phyloP scores from a whole-genome alignment of 306 rosid species.

The Fragaria nilgerrensis region DNA sequence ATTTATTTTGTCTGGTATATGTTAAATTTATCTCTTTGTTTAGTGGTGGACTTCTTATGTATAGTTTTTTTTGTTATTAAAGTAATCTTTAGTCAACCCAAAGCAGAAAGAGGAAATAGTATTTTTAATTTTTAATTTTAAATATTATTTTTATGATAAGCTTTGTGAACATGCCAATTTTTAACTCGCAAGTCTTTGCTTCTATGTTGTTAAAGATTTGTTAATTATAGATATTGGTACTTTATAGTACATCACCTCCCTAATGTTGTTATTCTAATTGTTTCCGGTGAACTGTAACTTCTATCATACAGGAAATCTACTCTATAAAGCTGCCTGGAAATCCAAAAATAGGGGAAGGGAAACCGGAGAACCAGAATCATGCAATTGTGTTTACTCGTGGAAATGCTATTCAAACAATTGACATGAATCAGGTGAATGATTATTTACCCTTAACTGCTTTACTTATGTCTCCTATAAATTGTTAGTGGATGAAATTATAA shows the following conservation, averaged over 20 bases:
- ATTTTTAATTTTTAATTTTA: too few relatives aligned
- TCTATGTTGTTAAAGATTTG: not conserved
- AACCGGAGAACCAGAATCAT: slow-evolving; percentile 97
- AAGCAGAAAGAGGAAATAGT: not conserved
- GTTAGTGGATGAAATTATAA: not conserved
- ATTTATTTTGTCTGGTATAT: not conserved
- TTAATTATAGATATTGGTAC: not conserved
- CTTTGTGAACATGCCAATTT: not conserved
- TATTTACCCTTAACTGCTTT: not conserved
- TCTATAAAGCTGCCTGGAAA: slow-evolving; percentile 86
- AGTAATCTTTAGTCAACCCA: not conserved
- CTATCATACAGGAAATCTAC: slow-evolving; percentile 70
- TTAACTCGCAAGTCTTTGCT: not conserved
- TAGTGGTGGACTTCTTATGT: not conserved
- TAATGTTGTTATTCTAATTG: not conserved
- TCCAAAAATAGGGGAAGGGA: slow-evolving; percentile 96
- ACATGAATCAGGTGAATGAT: slow-evolving; percentile 87
- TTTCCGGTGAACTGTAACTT: slow-evolving; percentile 16
- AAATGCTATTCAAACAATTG: slow-evolving; percentile 91
- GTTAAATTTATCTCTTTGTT: not conserved
- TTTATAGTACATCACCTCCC: not conserved
- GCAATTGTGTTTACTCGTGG: slow-evolving; percentile 96
- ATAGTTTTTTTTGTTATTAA: not conserved
- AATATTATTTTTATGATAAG: not conserved
- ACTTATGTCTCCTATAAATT: not conserved